Conservation (phyloP, 805 yeast species). For the Candida vaughaniae region DNA sequence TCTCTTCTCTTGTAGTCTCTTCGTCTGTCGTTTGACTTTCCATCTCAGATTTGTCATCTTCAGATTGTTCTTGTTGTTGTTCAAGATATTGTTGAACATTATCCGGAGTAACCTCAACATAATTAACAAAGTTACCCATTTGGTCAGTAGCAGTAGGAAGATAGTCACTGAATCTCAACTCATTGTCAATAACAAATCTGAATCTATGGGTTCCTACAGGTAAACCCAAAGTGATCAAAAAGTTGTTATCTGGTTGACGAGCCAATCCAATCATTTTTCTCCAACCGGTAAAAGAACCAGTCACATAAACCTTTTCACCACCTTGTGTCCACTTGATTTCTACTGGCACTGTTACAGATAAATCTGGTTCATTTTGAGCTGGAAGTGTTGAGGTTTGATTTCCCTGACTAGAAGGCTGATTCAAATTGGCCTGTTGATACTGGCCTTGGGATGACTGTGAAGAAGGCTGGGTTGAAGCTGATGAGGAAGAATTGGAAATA, state of each 20-base stretch:
- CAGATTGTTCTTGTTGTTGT: constrained; percentile 22
- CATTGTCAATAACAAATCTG: constrained; percentile 92
- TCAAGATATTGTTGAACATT: constrained; percentile 29
- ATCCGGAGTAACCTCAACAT: constrained; percentile 68
- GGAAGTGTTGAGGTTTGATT: neutral
- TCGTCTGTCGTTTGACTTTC: constrained; percentile 9
- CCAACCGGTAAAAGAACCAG: constrained; percentile 98
- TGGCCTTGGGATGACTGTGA: neutral
- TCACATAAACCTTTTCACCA: constrained; percentile 92
- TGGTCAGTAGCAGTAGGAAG: constrained; percentile 97
- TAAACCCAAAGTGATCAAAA: constrained; percentile 68
- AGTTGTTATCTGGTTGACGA: constrained; percentile 51
- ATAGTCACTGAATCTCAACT: constrained; percentile 80
- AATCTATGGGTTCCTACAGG: constrained; percentile 93
- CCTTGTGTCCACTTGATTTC: constrained; percentile 94
- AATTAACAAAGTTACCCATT: constrained; percentile 93
- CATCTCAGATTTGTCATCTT: constrained; percentile 16
- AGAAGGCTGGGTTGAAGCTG: neutral
- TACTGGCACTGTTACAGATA: constrained; percentile 44
- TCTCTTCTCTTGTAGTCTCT: constrained; percentile 6
- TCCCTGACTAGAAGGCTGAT: neutral
- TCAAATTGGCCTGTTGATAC: neutral
- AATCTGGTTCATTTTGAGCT: constrained; percentile 19
- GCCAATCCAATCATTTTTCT: constrained; percentile 91
- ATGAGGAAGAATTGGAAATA: neutral